phyloP scores from a whole-genome alignment of 177 flowering plant species.

The Vitis hybrid region DNA sequence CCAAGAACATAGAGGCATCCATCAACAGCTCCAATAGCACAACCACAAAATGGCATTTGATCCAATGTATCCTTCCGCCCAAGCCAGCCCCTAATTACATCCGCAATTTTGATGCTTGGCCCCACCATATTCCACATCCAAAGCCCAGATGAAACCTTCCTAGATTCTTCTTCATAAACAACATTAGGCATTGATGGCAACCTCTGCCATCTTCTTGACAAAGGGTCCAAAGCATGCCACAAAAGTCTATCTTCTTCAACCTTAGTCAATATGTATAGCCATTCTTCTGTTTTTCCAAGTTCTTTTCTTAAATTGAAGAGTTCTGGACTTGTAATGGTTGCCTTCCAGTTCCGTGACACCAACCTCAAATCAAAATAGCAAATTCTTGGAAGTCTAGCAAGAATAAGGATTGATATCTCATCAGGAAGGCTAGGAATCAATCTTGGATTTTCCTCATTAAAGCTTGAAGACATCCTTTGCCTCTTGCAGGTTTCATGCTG shows the following conservation, averaged over 20 bases:
- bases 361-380: conserved; percentile 42
- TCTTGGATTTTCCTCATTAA: conserved; percentile 47
- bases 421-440: conserved; percentile 83
- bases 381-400: conserved; percentile 73
- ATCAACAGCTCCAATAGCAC: conserved; percentile 70
- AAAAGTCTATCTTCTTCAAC: conserved; percentile 54
- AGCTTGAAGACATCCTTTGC: conserved; percentile 46
- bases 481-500: conserved; percentile 53
- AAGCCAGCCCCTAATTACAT: conserved; percentile 61
- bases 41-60: conserved; percentile 70
- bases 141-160: conserved; percentile 34
- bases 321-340: conserved; percentile 47
- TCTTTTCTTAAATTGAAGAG: conserved; percentile 59
- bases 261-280: conserved; percentile 71
- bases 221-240: conserved; percentile 80
- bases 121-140: conserved; percentile 51
- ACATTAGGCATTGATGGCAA: conserved; percentile 71
- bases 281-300: conserved; percentile 65
- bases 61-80: conserved; percentile 55
- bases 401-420: conserved; percentile 77
- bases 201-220: conserved; percentile 62
- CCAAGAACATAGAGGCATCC: conserved; percentile 83
- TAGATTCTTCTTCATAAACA: conserved; percentile 42
- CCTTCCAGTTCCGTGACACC: conserved; percentile 76
- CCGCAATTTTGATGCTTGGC: conserved; percentile 51